Evolutionary conservation across 2,329 filamentous ascomycete species (phyloP).

Genomic region (Paracoccidioides brasiliensis): DNA sequence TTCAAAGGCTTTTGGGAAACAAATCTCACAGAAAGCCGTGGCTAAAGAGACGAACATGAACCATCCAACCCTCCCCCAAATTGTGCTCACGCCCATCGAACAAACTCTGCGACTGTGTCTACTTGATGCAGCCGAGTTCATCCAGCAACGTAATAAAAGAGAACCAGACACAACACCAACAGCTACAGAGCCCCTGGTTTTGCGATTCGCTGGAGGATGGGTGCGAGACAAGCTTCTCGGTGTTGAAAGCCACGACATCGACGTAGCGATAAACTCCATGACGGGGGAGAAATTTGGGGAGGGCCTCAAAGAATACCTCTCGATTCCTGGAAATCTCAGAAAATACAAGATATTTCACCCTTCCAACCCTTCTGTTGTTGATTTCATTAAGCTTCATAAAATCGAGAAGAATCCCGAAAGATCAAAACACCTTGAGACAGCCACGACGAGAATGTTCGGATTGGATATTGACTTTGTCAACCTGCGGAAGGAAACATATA

Average conservation of each 20-base stretch:
- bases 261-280: slow-evolving; percentile 38
- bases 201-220: slow-evolving; percentile 39
- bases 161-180: slow-evolving; percentile 27
- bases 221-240: slow-evolving; percentile 39
- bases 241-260: slow-evolving; percentile 35
- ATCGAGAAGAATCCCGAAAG: slow-evolving; percentile 89
- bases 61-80: slow-evolving; percentile 17
- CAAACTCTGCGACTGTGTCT: slow-evolving; percentile 60
- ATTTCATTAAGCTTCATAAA: slow-evolving; percentile 67
- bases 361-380: slow-evolving; percentile 32
- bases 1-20: slow-evolving; percentile 11
- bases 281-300: slow-evolving; percentile 36
- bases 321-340: slow-evolving; percentile 25
- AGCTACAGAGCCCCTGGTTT: slow-evolving; percentile 19
- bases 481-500: slow-evolving; percentile 79
- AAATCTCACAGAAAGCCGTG: slow-evolving; percentile 13
- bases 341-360: slow-evolving; percentile 34
- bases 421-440: slow-evolving; percentile 89
- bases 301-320: slow-evolving; percentile 31
- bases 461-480: slow-evolving; percentile 93
- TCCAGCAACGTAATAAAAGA: slow-evolving; percentile 25
- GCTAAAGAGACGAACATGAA: slow-evolving; percentile 3
- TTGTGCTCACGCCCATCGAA: slow-evolving; percentile 57
- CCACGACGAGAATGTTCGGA: slow-evolving; percentile 71
- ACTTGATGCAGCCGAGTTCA: slow-evolving; percentile 64